A percentile compares a stretch with the other conserved stretches of the same genome.
These are phyloP conservation scores for Parathielavia appendiculata DNA, from an alignment of 495 filamentous ascomycete genomes.

Conservation along the genomic window DNA sequence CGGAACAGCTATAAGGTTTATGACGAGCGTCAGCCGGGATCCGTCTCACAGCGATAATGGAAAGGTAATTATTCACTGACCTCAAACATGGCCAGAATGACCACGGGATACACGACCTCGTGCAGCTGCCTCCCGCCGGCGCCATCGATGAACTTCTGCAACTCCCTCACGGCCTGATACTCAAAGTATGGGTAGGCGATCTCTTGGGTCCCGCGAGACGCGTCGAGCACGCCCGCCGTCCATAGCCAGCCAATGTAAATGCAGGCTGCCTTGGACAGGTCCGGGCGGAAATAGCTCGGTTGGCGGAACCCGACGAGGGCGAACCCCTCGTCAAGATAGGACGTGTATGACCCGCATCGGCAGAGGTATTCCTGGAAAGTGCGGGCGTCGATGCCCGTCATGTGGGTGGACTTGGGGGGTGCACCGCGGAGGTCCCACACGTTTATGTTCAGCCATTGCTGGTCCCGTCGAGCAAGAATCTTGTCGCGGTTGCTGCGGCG, in stretches of 20 bases:
- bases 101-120: slow-evolving; percentile 5
- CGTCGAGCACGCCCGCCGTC: slow-evolving; percentile 3
- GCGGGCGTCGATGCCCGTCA: slow-evolving; percentile 2
- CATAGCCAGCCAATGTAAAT: slow-evolving; percentile 6
- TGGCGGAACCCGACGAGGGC: slow-evolving; percentile 3
- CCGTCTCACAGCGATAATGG: background rate
- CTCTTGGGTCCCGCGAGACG: background rate
- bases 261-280: slow-evolving; percentile 5
- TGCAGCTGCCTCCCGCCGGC: background rate
- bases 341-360: background rate
- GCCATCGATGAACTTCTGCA: background rate
- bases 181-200: background rate
- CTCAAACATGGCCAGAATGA: slow-evolving; percentile 5
- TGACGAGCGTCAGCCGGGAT: background rate
- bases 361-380: background rate
- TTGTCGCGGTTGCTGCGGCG: background rate
- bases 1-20: background rate
- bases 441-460: background rate
- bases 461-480: background rate
- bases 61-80: background rate
- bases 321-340: slow-evolving; percentile 3
- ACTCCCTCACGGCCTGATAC: background rate
- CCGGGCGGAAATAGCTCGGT: slow-evolving; percentile 5
- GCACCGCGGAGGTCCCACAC: slow-evolving; percentile 1
- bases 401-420: background rate